phyloP scores from a whole-genome alignment of 2,329 filamentous ascomycete species.

The Aureobasidium sp. region DNA sequence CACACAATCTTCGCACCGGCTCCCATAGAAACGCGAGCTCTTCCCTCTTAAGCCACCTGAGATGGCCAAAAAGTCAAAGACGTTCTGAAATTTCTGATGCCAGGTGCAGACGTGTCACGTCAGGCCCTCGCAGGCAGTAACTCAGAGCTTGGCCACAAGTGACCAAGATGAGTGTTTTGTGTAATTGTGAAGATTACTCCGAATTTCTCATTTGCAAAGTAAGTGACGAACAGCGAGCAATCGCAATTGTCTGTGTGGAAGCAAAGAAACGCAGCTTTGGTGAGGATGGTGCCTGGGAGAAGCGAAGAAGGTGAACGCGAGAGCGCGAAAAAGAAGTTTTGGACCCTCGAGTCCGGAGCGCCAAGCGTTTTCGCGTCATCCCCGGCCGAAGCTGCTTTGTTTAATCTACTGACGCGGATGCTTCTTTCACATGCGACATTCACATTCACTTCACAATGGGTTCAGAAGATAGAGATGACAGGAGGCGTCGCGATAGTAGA shows the following conservation, averaged over 20 bases:
- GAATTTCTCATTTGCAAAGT: conserved; percentile 90
- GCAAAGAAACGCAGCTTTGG: conserved; percentile 96
- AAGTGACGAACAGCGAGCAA: conserved; percentile 20
- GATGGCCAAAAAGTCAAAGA: conserved; percentile 8
- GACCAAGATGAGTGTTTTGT: conserved; percentile 33
- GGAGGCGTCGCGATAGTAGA: background rate
- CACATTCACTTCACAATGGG: conserved; percentile 1
- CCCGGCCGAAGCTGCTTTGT: background rate
- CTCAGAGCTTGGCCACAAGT: conserved; percentile 26
- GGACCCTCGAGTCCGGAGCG: background rate
- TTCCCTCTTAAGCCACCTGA: background rate
- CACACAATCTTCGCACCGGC: conserved; percentile 91
- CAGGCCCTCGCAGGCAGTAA: conserved; percentile 77
- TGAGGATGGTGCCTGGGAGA: conserved; percentile 64
- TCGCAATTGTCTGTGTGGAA: conserved; percentile 54
- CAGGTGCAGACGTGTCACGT: conserved; percentile 77
- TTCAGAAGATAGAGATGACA: background rate
- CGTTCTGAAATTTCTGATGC: conserved; percentile 81
- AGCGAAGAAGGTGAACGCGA: conserved; percentile 29
- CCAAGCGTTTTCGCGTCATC: background rate
- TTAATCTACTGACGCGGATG: background rate
- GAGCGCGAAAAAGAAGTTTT: background rate
- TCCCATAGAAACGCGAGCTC: conserved; percentile 58
- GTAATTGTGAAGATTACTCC: conserved; percentile 76
- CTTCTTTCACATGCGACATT: background rate